Conservation (phyloP, 441 rosid genomes). For the Hypseocharis bilobata region DNA sequence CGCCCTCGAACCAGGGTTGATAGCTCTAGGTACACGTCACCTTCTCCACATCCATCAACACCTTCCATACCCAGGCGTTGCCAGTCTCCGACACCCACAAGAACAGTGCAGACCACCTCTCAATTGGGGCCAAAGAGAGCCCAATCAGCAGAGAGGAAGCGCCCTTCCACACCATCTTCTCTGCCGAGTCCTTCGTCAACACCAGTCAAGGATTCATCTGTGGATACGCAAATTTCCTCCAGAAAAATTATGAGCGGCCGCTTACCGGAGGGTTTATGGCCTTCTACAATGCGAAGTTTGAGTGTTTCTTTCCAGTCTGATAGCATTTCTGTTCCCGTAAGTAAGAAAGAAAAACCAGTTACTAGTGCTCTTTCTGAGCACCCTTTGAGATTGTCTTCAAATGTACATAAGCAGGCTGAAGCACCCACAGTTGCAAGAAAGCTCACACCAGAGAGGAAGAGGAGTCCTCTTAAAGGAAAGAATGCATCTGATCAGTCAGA, state of each 20-base stretch:
- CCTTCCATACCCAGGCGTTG: conserved; percentile 41
- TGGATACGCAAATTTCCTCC: conserved; percentile 41
- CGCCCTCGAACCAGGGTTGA: conserved; percentile 58
- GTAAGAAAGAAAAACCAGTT: conserved; percentile 74
- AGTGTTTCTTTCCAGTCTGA: conserved; percentile 90
- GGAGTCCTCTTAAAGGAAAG: conserved; percentile 74
- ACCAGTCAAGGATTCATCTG: conserved; percentile 52
- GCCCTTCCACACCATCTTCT: conserved; percentile 66
- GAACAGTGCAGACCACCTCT: conserved; percentile 39
- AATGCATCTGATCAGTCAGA: conserved; percentile 68
- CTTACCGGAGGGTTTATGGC: conserved; percentile 88
- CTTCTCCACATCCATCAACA: conserved; percentile 45
- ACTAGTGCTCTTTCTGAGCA: conserved; percentile 50
- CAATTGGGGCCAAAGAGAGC: conserved; percentile 58
- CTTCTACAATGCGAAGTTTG: conserved; percentile 97
- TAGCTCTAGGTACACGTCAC: conserved; percentile 76
- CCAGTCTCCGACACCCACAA: conserved; percentile 60
- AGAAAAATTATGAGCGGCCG: conserved; percentile 55
- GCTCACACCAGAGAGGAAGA: conserved; percentile 67
- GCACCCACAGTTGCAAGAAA: conserved; percentile 44
- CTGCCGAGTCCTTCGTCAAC: conserved; percentile 51
- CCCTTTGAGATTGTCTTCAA: conserved; percentile 70
- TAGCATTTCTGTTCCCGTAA: conserved; percentile 62
- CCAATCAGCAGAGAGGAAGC: conserved; percentile 75
- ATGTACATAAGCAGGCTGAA: conserved; percentile 61